Conservation (phyloP, 1,284 basidiomycete genomes). For the Vanrija humicola region DNA sequence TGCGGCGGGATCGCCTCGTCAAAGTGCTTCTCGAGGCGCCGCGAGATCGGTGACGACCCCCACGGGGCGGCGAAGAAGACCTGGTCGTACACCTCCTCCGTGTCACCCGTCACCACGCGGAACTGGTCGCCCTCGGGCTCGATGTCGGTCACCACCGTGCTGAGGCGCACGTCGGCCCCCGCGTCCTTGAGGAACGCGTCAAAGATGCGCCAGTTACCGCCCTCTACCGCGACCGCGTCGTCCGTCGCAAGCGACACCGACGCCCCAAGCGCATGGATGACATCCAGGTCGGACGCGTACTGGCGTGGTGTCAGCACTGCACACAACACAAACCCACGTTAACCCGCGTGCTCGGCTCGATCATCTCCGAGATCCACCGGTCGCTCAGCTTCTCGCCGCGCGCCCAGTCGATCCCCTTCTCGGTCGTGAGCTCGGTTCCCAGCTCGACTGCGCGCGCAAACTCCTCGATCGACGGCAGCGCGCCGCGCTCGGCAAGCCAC, state of each 20-base stretch:
- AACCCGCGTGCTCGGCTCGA: conserved; percentile 78
- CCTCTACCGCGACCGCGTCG: conserved; percentile 64
- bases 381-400: conserved; percentile 50
- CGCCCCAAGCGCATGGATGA: conserved; percentile 78
- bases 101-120: conserved; percentile 2
- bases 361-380: conserved; percentile 68
- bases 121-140: conserved; percentile 6
- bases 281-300: conserved; percentile 60
- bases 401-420: conserved; percentile 62
- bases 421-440: conserved; percentile 51
- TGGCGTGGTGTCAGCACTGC: conserved; percentile 10
- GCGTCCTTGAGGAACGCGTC: conserved; percentile 70
- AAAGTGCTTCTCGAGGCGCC: conserved; percentile 13
- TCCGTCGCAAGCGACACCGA: conserved; percentile 67
- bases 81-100: conserved; percentile 32
- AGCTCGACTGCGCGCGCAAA: conserved; percentile 35
- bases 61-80: conserved; percentile 47
- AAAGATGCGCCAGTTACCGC: conserved; percentile 85
- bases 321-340: conserved; percentile 58
- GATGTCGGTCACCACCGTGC: conserved; percentile 58
- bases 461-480: conserved; percentile 29
- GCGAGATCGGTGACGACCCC: conserved; percentile 24
- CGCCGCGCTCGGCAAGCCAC: conserved; percentile 31
- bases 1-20: conserved; percentile 45
- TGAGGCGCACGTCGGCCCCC: conserved; percentile 63